phyloP scores from a whole-genome alignment of 192 early-diverging fungal species.

The Coemansia sp. region DNA sequence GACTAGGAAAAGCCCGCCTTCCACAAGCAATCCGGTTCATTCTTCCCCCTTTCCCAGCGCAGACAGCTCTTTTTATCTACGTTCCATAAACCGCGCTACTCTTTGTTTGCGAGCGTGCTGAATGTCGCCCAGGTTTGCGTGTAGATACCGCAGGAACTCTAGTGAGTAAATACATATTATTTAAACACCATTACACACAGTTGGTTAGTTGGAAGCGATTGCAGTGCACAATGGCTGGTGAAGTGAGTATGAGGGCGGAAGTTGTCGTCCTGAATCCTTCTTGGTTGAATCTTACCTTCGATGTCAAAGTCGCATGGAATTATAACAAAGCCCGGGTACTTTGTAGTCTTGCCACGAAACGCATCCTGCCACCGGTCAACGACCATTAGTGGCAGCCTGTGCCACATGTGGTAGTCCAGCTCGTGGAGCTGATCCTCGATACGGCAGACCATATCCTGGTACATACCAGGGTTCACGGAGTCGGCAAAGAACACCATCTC shows the following conservation, averaged over 20 bases:
- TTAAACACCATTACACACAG: neutral
- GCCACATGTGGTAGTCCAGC: constrained; percentile 38
- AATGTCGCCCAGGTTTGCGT: constrained; percentile 15
- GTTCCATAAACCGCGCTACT: neutral
- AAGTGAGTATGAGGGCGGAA: neutral
- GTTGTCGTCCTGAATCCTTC: neutral
- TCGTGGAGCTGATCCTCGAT: constrained; percentile 33
- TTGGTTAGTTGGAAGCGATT: neutral
- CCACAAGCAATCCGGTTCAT: neutral
- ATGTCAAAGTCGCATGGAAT: constrained; percentile 15
- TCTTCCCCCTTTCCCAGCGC: neutral
- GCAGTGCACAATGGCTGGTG: neutral
- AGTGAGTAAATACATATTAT: constrained; percentile 2
- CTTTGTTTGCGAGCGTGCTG: constrained; percentile 4
- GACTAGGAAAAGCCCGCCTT: neutral
- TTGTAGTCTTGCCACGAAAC: constrained; percentile 10
- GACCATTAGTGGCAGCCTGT: constrained; percentile 44
- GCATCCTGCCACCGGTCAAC: constrained; percentile 30
- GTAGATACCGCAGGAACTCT: constrained; percentile 24
- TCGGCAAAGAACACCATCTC: constrained; percentile 34
- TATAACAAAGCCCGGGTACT: constrained; percentile 42
- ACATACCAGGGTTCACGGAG: constrained; percentile 20
- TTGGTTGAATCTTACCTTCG: constrained; percentile 9
- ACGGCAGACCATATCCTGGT: constrained; percentile 5
- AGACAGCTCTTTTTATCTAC: neutral